Base-by-base conservation (phyloP, 495 filamentous ascomycete genomes). In the Tuber borchii region DNA sequence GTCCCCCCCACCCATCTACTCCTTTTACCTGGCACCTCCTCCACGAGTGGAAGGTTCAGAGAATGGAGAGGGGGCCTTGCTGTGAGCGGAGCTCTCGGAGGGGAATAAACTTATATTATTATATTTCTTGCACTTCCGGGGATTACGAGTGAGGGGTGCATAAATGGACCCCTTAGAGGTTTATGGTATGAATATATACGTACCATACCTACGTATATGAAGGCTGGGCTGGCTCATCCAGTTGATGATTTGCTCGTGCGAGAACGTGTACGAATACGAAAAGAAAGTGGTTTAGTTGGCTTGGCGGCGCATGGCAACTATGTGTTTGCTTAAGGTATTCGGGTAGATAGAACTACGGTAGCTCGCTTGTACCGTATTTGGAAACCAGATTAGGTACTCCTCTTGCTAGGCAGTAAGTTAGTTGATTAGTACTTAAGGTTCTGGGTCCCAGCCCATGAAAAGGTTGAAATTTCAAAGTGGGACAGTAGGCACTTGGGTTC, bases 391-490 rank as follows among this genome's bases (percentile, higher is more conserved):
- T 61, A 5, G n/a, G 22, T 26, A 14, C 51, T 26, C n/a, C 51
- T 5, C 0, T 14, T 5, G 8, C 9, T 61, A 1, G n/a, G n/a
- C 26, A 61, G 51, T 26, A 14, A 14, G 51, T 61, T 31, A 26
- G 51, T 61, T 61, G 51, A 61, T 61, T 61, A 61, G n/a, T 61
- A 61, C 51, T 61, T 61, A 61, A 61, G 51, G 51, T 61, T 31
- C 10, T 26, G n/a, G 1, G n/a, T 31, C n/a, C 51, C 8, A 10
- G 7, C 10, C 51, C 0, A 31, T 14, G n/a, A 12, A 61, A n/a
- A 26, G 2, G 48, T 56, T 26, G 22, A 56, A 56, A 26, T 2
- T 26, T 14, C 22, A 56, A 26, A 26, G 48, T 22, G 1, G 22
- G 48, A 56, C n/a, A 56, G 22, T 3, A n/a, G 22, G 10, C 51